A percentile compares a stretch with the other conserved stretches of the same genome.
phyloP scores from a whole-genome alignment of 2,329 filamentous ascomycete species.

The Colletotrichum sublineola region DNA sequence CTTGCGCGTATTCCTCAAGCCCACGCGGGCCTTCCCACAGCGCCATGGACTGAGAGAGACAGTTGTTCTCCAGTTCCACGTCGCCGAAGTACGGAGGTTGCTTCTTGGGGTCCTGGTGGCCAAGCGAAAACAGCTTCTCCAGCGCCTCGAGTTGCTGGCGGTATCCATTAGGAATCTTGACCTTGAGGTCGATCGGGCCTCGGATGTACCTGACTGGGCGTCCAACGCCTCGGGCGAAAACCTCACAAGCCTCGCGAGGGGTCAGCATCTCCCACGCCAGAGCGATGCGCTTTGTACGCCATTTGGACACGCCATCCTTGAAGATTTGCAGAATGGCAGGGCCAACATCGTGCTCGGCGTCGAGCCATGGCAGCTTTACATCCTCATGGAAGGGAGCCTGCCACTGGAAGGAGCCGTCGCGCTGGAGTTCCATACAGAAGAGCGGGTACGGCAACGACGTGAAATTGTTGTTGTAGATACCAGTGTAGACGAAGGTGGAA shows the following conservation, averaged over 20 bases:
- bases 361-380: conserved; percentile 91
- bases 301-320: conserved; percentile 90
- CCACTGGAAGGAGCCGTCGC: conserved; percentile 91
- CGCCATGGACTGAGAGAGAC: conserved; percentile 80
- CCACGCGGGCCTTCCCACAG: conserved; percentile 94
- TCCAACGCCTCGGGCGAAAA: conserved; percentile 83
- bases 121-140: conserved; percentile 69
- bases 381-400: conserved; percentile 93
- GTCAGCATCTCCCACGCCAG: conserved; percentile 92
- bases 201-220: conserved; percentile 83
- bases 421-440: conserved; percentile 92
- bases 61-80: conserved; percentile 68
- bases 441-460: conserved; percentile 92
- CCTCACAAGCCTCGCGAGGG: conserved; percentile 83
- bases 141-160: conserved; percentile 84
- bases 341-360: conserved; percentile 95
- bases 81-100: conserved; percentile 76
- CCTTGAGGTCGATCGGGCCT: conserved; percentile 84
- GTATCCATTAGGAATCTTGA: conserved; percentile 89
- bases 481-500: conserved; percentile 94
- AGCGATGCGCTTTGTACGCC: conserved; percentile 83
- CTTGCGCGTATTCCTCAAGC: conserved; percentile 93
- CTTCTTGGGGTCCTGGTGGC: conserved; percentile 64
- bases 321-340: conserved; percentile 93
- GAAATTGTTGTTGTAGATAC: conserved; percentile 99